These are phyloP conservation scores for Mercurialis annua DNA, from an alignment of 345 rosid species.

Conservation along the genomic window DNA sequence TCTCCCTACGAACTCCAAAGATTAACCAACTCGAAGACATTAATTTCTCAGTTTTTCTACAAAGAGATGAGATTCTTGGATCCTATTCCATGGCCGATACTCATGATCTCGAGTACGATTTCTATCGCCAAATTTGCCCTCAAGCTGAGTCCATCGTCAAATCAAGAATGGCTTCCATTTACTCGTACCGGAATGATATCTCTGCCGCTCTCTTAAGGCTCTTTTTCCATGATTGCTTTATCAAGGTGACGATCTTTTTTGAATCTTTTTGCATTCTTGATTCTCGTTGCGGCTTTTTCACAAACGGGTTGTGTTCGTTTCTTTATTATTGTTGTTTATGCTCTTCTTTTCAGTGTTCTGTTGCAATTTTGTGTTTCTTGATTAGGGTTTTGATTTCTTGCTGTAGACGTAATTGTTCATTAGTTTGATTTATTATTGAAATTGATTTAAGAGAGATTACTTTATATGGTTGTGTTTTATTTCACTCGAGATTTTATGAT, in stretches of 20 bases:
- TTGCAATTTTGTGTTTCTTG: background rate
- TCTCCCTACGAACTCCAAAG: constrained; percentile 15
- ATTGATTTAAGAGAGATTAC: background rate
- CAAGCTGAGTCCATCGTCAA: constrained; percentile 37
- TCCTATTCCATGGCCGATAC: background rate
- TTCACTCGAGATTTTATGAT: background rate
- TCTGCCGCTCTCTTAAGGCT: constrained; percentile 36
- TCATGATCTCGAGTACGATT: constrained; percentile 32
- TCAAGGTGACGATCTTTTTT: constrained; percentile 20
- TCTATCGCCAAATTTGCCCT: constrained; percentile 37
- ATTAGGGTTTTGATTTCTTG: background rate
- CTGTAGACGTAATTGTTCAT: background rate
- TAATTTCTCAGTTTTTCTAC: constrained; percentile 16
- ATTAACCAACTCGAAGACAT: background rate
- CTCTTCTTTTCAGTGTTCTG: too few species aligned
- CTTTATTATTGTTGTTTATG: too few species aligned
- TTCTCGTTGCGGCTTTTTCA: background rate
- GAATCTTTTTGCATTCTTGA: background rate
- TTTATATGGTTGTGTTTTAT: background rate
- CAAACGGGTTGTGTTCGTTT: too few species aligned
- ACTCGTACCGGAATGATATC: constrained; percentile 21
- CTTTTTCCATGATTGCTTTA: constrained; percentile 49
- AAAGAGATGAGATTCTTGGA: background rate
- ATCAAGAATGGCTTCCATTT: constrained; percentile 22
- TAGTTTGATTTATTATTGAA: too few species aligned